Conservation (phyloP, 192 early-diverging fungal species). For the Anaeromyces robustus region DNA sequence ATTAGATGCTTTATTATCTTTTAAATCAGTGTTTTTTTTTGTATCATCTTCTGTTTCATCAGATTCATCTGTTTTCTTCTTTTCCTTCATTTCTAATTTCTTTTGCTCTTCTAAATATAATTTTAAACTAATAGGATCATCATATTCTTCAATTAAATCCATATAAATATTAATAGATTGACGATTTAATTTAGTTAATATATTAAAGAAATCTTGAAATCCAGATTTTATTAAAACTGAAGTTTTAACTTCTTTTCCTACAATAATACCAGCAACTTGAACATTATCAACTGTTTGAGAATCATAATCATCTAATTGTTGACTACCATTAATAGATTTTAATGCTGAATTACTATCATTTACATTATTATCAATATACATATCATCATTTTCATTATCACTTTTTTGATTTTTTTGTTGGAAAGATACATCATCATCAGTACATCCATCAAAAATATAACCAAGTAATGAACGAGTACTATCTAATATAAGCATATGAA, state of each 20-base stretch:
- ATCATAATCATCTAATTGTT: not conserved
- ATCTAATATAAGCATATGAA: slow-evolving; percentile 27
- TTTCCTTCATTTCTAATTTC: not conserved
- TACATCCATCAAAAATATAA: slow-evolving; percentile 22
- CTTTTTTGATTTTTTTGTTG: not conserved
- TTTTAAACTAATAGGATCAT: not conserved
- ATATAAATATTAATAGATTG: not conserved
- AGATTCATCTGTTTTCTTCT: not conserved
- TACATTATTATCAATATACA: slow-evolving; percentile 1
- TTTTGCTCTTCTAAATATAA: not conserved
- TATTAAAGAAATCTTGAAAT: not conserved
- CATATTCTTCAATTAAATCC: not conserved
- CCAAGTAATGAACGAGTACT: slow-evolving; percentile 22
- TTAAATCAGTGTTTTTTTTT: not conserved
- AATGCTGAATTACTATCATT: not conserved
- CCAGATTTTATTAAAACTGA: not conserved
- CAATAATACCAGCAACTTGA: not conserved
- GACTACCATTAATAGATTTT: slow-evolving; percentile 1
- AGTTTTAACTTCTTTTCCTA: not conserved
- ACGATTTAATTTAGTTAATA: not conserved
- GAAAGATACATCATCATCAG: slow-evolving; percentile 25
- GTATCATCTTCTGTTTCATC: not conserved
- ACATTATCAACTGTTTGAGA: not conserved
- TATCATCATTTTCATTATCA: slow-evolving; percentile 9
- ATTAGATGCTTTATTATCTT: not conserved